phyloP scores from a whole-genome alignment of 1,139 yeast species.

The Kodamaea sp. region DNA sequence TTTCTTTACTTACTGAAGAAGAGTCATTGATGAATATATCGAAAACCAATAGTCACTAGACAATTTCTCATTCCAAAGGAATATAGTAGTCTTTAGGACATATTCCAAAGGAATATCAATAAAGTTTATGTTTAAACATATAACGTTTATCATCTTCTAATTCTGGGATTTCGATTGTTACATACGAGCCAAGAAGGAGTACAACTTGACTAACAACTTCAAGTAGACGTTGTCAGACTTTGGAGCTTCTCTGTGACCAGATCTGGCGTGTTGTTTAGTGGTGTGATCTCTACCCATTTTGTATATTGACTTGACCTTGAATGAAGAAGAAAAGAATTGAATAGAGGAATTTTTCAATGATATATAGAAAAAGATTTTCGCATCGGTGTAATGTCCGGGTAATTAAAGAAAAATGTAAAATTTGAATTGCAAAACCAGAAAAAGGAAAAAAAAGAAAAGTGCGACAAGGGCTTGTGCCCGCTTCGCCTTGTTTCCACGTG shows the following conservation, averaged over 20 bases:
- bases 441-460: constrained; percentile 1
- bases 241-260: constrained; percentile 98
- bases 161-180: constrained; percentile 21
- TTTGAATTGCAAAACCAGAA: constrained; percentile 1
- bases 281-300: constrained; percentile 98
- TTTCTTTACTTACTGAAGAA: constrained; percentile 14
- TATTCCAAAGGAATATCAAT: not conserved
- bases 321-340: constrained; percentile 8
- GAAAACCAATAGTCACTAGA: not conserved
- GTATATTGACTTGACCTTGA: constrained; percentile 15
- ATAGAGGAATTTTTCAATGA: not conserved
- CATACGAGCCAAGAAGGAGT: constrained; percentile 99
- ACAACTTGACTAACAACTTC: constrained; percentile 94
- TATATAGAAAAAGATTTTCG: constrained; percentile 5
- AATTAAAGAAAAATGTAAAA: constrained; percentile 5
- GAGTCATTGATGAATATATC: not conserved
- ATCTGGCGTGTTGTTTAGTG: constrained; percentile 92
- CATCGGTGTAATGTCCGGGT: not conserved
- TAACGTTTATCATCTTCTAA: constrained; percentile 5
- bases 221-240: constrained; percentile 99
- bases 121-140: constrained; percentile 1
- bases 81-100: constrained; percentile 4
- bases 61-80: constrained; percentile 5
- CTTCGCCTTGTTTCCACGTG: constrained; percentile 3
- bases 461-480: constrained; percentile 2